These are phyloP conservation scores for Cryptosporidium meleagridis DNA, from an alignment of 169 alveolate genomes.

Conservation along the genomic window DNA sequence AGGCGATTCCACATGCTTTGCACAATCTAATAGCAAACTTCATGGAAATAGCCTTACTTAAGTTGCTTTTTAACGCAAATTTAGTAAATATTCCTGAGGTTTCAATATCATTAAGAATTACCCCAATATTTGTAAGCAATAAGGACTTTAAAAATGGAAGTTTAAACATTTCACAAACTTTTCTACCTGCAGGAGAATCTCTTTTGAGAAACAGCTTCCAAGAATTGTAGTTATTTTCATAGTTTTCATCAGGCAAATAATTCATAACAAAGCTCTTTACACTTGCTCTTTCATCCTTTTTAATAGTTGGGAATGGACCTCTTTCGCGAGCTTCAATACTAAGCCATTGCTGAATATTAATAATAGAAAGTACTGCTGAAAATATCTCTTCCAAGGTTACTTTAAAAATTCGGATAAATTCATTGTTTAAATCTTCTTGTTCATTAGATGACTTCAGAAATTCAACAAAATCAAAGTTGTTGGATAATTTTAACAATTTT, in stretches of 20 bases:
- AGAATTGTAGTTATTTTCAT: conserved; percentile 17
- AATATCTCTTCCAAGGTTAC: conserved; percentile 51
- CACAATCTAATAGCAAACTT: conserved; percentile 34
- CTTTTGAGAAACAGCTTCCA: conserved; percentile 55
- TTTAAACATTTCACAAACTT: conserved; percentile 39
- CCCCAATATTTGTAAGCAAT: conserved; percentile 50
- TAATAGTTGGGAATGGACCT: conserved; percentile 72
- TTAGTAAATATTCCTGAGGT: conserved; percentile 57
- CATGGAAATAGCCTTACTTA: conserved; percentile 62
- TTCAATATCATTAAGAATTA: conserved; percentile 52
- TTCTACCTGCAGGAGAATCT: conserved; percentile 71
- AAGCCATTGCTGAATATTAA: conserved; percentile 71
- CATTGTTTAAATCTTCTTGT: neutral
- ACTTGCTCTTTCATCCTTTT: conserved; percentile 14
- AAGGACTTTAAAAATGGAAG: conserved; percentile 37
- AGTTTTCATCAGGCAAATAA: conserved; percentile 57
- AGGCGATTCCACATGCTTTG: conserved; percentile 7
- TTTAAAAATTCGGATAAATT: conserved; percentile 8
- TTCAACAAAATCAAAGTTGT: neutral
- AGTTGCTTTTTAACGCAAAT: conserved; percentile 44
- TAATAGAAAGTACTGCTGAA: conserved; percentile 51
- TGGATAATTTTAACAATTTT: conserved; percentile 3
- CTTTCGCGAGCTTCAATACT: conserved; percentile 56
- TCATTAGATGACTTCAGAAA: neutral
- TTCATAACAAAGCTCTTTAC: conserved; percentile 48